Base-by-base conservation (phyloP, 1,139 yeast genomes). In the Zygosaccharomyces sapae region DNA sequence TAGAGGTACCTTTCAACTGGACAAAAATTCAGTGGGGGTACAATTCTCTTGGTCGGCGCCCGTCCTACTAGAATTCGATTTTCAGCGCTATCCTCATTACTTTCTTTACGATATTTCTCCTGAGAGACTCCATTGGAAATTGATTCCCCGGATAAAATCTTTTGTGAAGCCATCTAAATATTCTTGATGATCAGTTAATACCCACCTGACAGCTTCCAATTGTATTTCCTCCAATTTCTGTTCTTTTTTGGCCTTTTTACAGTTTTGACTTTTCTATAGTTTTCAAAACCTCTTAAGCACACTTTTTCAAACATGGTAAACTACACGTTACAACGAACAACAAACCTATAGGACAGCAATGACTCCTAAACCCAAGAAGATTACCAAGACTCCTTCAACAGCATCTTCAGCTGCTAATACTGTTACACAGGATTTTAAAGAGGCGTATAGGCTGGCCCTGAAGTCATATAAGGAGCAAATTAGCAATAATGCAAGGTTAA, bases 11-110 rank as follows among this genome's bases (percentile, higher is more conserved):
- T 76, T 62, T 92, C 97, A 10, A 92, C 97, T 1, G 97, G 96
- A 55, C 96, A 86, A 65, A 92, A 92, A 67, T 92, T 92, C 54
- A 89, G 70, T 1, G 98, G 98, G 2, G 98, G 97, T 3, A 92
- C 90, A 43, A 88, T 83, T 38, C 90, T 70, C 49, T 79, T 70
- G 39, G 73, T 62, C 6, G 90, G 89, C 1, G 84, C 58, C 39
- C 54, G 65, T 22, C 61, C 53, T 12, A 62, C 55, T 10, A 57
- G 46, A n/a, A 63, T 55, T 33, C 50, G 51, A 34, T 61, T 61
- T 16, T 51, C 56, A 44, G 62, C 64, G 4, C 63, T 56, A 43
- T 63, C 69, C 44, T 66, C 67, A 47, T 62, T 58, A n/a, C 56
- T 22, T 22, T 22, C 25, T 22, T 7, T 22, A 22, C 7, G 25